These are phyloP conservation scores for Phytomonas francai DNA, from an alignment of 208 protist genomes.

Conservation along the genomic window DNA sequence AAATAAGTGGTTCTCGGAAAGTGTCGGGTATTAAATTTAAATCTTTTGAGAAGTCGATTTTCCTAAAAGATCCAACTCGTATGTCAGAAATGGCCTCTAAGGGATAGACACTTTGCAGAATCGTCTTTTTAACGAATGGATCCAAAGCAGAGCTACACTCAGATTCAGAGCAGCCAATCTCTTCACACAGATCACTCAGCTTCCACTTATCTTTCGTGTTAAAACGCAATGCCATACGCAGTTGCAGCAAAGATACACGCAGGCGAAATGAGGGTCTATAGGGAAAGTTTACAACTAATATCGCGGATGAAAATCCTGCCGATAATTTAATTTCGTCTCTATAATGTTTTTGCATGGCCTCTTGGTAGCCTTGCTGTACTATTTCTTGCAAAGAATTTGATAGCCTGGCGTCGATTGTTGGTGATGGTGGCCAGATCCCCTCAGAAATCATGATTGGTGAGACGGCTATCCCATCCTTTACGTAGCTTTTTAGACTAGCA, in stretches of 20 bases:
- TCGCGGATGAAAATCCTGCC: not conserved
- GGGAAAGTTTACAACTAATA: not conserved
- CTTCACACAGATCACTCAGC: slow-evolving; percentile 22
- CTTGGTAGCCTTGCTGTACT: not conserved
- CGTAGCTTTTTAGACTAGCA: not conserved
- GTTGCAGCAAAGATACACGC: slow-evolving; percentile 29
- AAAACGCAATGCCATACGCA: slow-evolving; percentile 34
- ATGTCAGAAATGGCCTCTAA: not conserved
- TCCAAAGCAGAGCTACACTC: slow-evolving; percentile 19
- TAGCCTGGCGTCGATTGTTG: not conserved
- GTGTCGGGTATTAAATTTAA: not conserved
- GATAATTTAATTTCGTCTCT: not conserved
- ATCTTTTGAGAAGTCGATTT: not conserved
- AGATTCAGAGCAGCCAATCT: slow-evolving; percentile 12
- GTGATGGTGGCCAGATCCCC: not conserved
- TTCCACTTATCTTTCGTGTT: slow-evolving; percentile 27
- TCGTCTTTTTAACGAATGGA: slow-evolving; percentile 16
- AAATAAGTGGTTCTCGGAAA: not conserved
- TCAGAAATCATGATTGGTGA: not conserved
- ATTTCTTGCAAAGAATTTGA: not conserved
- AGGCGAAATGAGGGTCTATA: slow-evolving; percentile 11
- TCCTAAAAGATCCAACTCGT: not conserved
- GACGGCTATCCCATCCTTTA: not conserved
- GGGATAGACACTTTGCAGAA: slow-evolving; percentile 7
- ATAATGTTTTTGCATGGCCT: not conserved